These are phyloP conservation scores for Buddleja alternifolia DNA, from an alignment of 257 asterid genomes.

Conservation along the genomic window DNA sequence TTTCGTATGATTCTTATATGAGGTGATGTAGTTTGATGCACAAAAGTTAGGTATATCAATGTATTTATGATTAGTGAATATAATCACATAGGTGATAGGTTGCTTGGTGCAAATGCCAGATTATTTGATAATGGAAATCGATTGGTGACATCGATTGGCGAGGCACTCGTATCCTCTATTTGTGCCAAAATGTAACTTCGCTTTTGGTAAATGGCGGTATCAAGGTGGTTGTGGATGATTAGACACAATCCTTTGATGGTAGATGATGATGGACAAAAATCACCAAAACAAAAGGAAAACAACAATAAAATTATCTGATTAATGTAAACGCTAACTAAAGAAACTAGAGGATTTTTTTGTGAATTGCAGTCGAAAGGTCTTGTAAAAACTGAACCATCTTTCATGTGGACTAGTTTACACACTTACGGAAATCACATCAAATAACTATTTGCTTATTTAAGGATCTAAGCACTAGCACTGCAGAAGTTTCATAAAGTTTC, in stretches of 20 bases:
- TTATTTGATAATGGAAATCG: too few species aligned
- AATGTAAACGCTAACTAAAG: neutral
- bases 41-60: neutral
- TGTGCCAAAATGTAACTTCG: too few species aligned
- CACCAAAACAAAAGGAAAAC: too few species aligned
- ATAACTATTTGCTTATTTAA: neutral
- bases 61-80: neutral
- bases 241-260: neutral
- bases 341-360: neutral
- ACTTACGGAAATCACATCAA: neutral
- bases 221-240: neutral
- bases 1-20: neutral
- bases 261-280: neutral
- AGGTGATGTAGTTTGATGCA: conserved; percentile 3
- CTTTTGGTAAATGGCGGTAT: neutral
- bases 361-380: neutral
- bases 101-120: too few species aligned
- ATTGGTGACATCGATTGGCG: too few species aligned
- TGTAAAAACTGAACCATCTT: neutral
- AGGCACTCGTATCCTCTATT: too few species aligned
- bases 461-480: too few species aligned
- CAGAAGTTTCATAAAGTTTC: neutral
- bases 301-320: neutral
- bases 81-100: too few species aligned
- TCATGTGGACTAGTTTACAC: neutral